Evolutionary conservation across 192 early-diverging fungal genomes (phyloP).

Genomic region (Entomortierella lignicola): DNA sequence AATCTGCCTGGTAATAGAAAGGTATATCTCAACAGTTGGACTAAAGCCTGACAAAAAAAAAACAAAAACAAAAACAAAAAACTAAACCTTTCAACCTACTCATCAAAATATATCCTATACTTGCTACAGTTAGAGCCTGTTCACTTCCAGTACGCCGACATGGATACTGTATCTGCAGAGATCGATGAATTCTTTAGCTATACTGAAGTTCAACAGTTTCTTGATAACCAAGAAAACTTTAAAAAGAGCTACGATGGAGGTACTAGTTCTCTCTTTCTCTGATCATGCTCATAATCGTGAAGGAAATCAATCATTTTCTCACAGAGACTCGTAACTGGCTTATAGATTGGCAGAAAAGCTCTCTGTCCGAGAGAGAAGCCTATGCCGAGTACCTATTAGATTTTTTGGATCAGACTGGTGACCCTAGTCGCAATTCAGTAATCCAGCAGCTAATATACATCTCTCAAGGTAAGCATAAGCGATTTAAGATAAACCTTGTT

Average conservation of each 20-base stretch:
- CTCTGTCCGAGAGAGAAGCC: conserved; percentile 50
- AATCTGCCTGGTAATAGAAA: conserved; percentile 62
- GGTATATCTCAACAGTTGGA: conserved; percentile 21
- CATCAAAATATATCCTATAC: background rate
- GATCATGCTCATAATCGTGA: too few species aligned
- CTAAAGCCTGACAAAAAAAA: too few species aligned
- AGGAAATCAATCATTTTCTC: background rate
- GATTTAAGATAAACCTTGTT: too few species aligned
- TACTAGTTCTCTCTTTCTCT: conserved; percentile 4
- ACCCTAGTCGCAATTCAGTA: conserved; percentile 60
- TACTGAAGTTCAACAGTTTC: conserved; percentile 57
- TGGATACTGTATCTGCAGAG: conserved; percentile 60
- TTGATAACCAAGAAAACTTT: conserved; percentile 57
- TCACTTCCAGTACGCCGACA: conserved; percentile 63
- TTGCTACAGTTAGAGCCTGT: conserved; percentile 53
- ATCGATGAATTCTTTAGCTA: conserved; percentile 72
- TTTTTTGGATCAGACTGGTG: conserved; percentile 64
- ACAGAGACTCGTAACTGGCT: background rate
- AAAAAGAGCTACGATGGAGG: conserved; percentile 52
- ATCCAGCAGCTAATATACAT: conserved; percentile 72
- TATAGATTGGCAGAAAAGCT: conserved; percentile 59
- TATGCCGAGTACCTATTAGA: conserved; percentile 68
- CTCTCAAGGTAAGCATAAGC: conserved; percentile 77
- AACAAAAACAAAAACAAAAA: too few species aligned
- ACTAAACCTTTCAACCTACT: background rate